Base-by-base conservation (phyloP, 805 yeast species). In the Yarrowia divulgata region DNA sequence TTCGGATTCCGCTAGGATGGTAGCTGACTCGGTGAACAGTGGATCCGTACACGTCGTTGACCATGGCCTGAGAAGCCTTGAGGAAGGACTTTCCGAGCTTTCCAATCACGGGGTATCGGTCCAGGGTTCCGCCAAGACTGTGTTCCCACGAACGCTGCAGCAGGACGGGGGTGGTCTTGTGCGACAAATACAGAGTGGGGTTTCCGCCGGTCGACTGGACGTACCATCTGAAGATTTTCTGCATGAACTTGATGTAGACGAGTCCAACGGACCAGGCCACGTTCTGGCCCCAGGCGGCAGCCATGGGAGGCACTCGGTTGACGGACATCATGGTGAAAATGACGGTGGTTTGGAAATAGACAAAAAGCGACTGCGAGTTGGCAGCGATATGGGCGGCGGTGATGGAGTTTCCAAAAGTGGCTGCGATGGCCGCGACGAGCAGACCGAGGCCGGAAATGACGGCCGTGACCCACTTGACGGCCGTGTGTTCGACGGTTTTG, bases 261-360 rank as follows among this genome's bases (percentile, higher is more conserved):
- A 93, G 82, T 1, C 98, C 98, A 90, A 93, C 90, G 1, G 97
- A 91, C 98, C 98, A 93, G 37, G 92, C 93, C 75, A 93, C 82
- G 76, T 93, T 93, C 78, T 91, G 96, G 8, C 93, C 82, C 98
- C 98, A 93, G 10, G 97, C 88, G 13, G 90, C 84, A 9, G 97
- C 97, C 75, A 93, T 91, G 18, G 97, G 97, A 9, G 98, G 98
- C 6, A 91, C 88, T 70, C 89, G 82, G 74, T 89, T 91, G 60
- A 92, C 97, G 71, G 90, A 89, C 77, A 88, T 85, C 97, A 93
- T 91, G 37, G 89, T 83, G 54, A 93, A 87, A 66, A 93, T 87
- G 42, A 90, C 97, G 40, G 90, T 93, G 73, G 91, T 85, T 80
- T 93, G 98, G 84, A 93, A 93, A 79, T 93, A 93, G 66, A 88